Conservation (phyloP, 345 rosid genomes). For the Boechera divaricarpa region DNA sequence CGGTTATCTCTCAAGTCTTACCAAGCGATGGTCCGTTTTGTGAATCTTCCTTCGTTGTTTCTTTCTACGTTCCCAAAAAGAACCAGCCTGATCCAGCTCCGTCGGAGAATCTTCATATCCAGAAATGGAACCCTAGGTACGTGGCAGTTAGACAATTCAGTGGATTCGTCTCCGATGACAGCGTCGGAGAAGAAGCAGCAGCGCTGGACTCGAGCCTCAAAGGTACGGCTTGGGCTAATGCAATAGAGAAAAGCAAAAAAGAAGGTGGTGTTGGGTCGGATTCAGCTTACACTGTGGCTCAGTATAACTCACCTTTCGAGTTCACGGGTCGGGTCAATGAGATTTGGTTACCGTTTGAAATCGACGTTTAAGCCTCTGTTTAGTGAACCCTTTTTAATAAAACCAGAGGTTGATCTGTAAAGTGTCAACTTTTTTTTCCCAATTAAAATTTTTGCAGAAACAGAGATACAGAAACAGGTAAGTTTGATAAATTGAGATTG, state of each 20-base stretch:
- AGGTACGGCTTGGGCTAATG: conserved; percentile 66
- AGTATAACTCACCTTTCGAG: conserved; percentile 92
- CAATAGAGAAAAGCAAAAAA: conserved; percentile 58
- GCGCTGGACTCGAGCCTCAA: conserved; percentile 64
- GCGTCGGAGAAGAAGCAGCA: conserved; percentile 75
- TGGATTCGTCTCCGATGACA: conserved; percentile 69
- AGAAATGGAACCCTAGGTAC: conserved; percentile 58
- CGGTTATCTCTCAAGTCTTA: conserved; percentile 66
- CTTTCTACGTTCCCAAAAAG: conserved; percentile 78
- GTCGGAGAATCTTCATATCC: conserved; percentile 72
- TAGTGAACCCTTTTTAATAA: neutral
- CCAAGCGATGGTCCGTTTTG: conserved; percentile 94
- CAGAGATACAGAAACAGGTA: conserved; percentile 10
- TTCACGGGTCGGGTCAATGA: conserved; percentile 72
- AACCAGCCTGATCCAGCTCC: conserved; percentile 85
- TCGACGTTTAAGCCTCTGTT: conserved; percentile 39
- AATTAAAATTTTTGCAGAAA: neutral
- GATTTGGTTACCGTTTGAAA: conserved; percentile 67
- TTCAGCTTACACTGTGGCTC: conserved; percentile 71
- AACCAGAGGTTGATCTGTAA: conserved; percentile 11
- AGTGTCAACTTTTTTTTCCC: neutral
- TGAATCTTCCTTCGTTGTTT: conserved; percentile 72
- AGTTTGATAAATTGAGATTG: conserved; percentile 23
- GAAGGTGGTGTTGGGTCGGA: conserved; percentile 33
- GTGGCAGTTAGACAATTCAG: conserved; percentile 75